Evolutionary conservation across 2,329 filamentous ascomycete genomes (phyloP).

Genomic region (Fusarium nematophilum): DNA sequence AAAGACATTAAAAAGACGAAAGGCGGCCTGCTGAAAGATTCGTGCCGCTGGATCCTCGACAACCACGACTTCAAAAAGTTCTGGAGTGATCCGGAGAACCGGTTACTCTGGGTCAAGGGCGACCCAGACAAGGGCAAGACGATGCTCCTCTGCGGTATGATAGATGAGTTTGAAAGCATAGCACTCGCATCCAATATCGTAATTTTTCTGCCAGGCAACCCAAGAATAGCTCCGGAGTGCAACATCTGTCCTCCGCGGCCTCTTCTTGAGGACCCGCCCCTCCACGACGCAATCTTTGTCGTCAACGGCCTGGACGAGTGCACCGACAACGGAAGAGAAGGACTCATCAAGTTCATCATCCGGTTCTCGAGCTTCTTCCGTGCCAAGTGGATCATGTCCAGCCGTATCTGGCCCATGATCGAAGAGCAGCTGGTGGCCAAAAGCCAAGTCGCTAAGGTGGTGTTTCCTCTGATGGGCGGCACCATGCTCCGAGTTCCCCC

Average conservation of each 20-base stretch:
- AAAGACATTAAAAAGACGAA: constrained; percentile 34
- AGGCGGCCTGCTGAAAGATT: constrained; percentile 33
- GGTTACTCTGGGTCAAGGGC: constrained; percentile 50
- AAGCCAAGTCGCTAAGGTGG: constrained; percentile 47
- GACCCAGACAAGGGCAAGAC: constrained; percentile 53
- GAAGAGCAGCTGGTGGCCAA: constrained; percentile 52
- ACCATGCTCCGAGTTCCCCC: neutral
- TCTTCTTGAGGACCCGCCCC: constrained; percentile 49
- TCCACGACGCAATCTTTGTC: constrained; percentile 47
- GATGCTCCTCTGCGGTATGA: constrained; percentile 49
- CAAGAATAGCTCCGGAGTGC: constrained; percentile 53
- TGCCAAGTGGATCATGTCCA: constrained; percentile 57
- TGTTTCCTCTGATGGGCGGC: constrained; percentile 39
- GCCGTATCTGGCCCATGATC: constrained; percentile 52
- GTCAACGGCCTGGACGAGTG: constrained; percentile 63
- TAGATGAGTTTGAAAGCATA: constrained; percentile 32
- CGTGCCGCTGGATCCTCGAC: constrained; percentile 49
- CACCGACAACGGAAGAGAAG: constrained; percentile 17
- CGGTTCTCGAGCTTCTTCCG: neutral
- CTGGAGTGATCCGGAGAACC: constrained; percentile 22
- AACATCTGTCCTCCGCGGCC: constrained; percentile 54
- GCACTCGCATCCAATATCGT: constrained; percentile 15
- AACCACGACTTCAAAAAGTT: constrained; percentile 44
- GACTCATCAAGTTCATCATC: constrained; percentile 48
- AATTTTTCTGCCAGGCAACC: constrained; percentile 59